Evolutionary conservation across 1,139 yeast species (phyloP), one percentile per base, ranked within the genome.

Genomic region (Protomyces inundatus): DNA sequence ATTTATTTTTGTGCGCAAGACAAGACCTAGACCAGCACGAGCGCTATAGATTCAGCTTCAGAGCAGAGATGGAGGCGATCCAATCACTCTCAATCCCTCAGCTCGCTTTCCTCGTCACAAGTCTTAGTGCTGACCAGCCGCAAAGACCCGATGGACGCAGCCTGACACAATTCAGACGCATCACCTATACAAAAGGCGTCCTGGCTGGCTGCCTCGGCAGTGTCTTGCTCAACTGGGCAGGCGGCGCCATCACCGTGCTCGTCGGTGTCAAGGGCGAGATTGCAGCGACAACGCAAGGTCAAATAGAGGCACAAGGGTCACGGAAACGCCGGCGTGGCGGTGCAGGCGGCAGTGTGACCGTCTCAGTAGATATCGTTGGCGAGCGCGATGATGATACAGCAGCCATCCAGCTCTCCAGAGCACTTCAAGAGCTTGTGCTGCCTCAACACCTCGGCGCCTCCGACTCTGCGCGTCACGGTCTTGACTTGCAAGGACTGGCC

Each of bases 191-290:
- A 5, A 51, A 55, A 12, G 53, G 56, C 40, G 52, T 58, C 14
- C 36, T 58, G 30, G 50, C 52, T 10, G 51, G 52, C 32, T 58
- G 62, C 45, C 56, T 58, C 7, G 62, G 62, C 23, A 51, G 56
- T 32, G 62, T 58, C 32, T 50, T 51, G 10, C 45, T 58, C 12
- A 52, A 52, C 32, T 58, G 62, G 62, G 48, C 48, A 10, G 30
- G 48, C n/a, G 62, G 62, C 1, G 16, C 62, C 10, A 36, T 16
- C 39, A 51, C 62, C 6, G 52, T 58, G 40, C 42, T 58, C 16
- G 62, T 58, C 32, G 62, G 62, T 3, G 52, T 58, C 34, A 58
- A 58, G 33, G 62, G 62, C 30, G 56, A 58, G 16, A 55, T 58
- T 7, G n/a, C 37, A 10, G 51, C 54, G 45, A 32, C 10, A 33